Percentiles rank a stretch among this genome's conserved stretches.
Evolutionary conservation across 768 basidiomycete species (phyloP).

Genomic region (Russula emetica): DNA sequence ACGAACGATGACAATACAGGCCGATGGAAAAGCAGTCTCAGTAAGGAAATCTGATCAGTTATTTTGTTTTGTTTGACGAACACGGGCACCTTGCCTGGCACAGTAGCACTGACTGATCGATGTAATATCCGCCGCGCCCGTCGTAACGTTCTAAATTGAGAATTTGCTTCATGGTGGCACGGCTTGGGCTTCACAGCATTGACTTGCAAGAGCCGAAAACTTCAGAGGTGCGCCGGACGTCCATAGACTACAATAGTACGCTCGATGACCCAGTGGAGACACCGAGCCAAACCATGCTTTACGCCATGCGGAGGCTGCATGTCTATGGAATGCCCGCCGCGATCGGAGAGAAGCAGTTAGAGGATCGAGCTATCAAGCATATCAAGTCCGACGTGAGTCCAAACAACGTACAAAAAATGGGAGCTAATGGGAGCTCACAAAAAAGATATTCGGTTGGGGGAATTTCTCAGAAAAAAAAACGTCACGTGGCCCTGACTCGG

Average conservation of each 20-base stretch:
- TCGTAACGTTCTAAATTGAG: background rate
- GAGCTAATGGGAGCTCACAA: too few relatives aligned
- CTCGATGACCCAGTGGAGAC: background rate
- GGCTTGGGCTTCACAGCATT: background rate
- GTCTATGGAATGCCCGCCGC: background rate
- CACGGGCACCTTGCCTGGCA: background rate
- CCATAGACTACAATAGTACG: background rate
- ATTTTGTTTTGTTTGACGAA: background rate
- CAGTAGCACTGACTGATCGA: background rate
- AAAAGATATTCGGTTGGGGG: too few relatives aligned
- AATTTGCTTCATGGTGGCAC: background rate
- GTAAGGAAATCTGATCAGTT: background rate
- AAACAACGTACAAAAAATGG: too few relatives aligned
- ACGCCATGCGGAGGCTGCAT: background rate
- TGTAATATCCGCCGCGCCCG: background rate
- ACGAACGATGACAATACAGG: too few relatives aligned
- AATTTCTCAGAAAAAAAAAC: too few relatives aligned
- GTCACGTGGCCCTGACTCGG: background rate
- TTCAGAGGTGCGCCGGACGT: background rate
- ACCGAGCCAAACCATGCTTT: background rate
- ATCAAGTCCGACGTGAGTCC: too few relatives aligned
- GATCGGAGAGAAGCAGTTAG: background rate
- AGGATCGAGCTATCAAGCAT: background rate
- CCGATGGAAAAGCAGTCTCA: background rate
- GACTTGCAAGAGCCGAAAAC: too few relatives aligned